These are phyloP conservation scores for Debaryomyces psychrophilus DNA, from an alignment of 1,139 yeast genomes.

Conservation along the genomic window DNA sequence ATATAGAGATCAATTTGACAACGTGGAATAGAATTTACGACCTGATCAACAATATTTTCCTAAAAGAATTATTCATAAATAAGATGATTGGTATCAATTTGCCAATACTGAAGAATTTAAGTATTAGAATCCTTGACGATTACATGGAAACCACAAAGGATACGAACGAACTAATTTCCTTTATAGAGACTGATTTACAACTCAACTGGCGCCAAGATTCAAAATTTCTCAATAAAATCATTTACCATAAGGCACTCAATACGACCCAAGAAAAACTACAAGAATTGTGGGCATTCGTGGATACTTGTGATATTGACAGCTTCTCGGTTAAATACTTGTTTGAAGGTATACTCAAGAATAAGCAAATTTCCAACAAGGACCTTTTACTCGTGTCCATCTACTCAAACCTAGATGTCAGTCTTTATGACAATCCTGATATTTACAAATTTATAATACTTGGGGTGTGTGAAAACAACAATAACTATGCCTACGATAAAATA, in stretches of 20 bases:
- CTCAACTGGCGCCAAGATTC: slow-evolving; percentile 35
- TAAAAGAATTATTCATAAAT: slow-evolving; percentile 42
- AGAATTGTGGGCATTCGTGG: slow-evolving; percentile 16
- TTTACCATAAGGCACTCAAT: slow-evolving; percentile 24
- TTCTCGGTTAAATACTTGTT: slow-evolving; percentile 21
- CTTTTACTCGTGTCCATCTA: slow-evolving; percentile 23
- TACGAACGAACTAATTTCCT: slow-evolving; percentile 31
- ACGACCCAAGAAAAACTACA: slow-evolving; percentile 18
- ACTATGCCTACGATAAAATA: slow-evolving; percentile 13
- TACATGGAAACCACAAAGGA: slow-evolving; percentile 32
- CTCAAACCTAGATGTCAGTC: slow-evolving; percentile 12
- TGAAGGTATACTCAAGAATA: slow-evolving; percentile 17
- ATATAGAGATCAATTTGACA: slow-evolving; percentile 36
- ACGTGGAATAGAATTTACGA: slow-evolving; percentile 46
- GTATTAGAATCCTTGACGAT: slow-evolving; percentile 40
- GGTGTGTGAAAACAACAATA: slow-evolving; percentile 14
- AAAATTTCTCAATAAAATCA: slow-evolving; percentile 34
- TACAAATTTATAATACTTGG: slow-evolving; percentile 15
- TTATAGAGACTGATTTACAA: slow-evolving; percentile 40
- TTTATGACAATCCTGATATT: slow-evolving; percentile 17
- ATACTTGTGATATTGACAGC: slow-evolving; percentile 14
- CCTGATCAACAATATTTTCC: slow-evolving; percentile 39
- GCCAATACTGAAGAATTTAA: slow-evolving; percentile 37
- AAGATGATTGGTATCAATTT: slow-evolving; percentile 34
- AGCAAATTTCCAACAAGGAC: slow-evolving; percentile 13